Conservation (phyloP, 2,329 filamentous ascomycete genomes). For the Pezicula carpinea region DNA sequence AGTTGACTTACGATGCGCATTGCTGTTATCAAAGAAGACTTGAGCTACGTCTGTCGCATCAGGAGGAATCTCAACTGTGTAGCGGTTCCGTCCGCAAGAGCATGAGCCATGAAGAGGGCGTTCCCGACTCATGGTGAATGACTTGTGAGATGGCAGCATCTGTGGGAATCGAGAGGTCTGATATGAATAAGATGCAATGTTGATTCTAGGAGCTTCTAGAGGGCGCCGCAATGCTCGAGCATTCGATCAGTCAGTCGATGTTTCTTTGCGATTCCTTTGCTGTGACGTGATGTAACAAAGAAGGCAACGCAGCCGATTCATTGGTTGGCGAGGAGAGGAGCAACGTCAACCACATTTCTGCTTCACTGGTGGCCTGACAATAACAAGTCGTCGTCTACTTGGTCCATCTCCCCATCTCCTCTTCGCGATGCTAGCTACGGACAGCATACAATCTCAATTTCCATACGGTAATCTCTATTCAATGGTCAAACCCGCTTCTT, state of each 20-base stretch:
- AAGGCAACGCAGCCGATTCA: neutral
- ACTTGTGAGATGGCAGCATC: neutral
- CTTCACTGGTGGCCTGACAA: too few relatives aligned
- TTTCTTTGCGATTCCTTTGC: neutral
- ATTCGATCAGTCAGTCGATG: neutral
- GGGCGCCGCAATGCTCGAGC: too few relatives aligned
- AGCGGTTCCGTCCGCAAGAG: slow-evolving; percentile 81
- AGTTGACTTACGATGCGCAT: slow-evolving; percentile 60
- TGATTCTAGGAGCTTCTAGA: neutral
- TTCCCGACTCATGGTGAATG: slow-evolving; percentile 37
- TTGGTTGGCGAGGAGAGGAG: slow-evolving; percentile 3
- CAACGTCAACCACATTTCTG: neutral
- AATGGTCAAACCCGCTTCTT: too few relatives aligned
- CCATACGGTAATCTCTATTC: too few relatives aligned
- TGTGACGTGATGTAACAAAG: neutral
- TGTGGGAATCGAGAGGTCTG: neutral
- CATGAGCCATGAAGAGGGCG: slow-evolving; percentile 69
- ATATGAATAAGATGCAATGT: neutral
- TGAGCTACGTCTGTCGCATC: slow-evolving; percentile 51
- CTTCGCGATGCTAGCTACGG: too few relatives aligned
- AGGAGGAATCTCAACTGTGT: slow-evolving; percentile 66
- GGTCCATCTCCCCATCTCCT: too few relatives aligned
- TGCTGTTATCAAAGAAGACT: slow-evolving; percentile 56
- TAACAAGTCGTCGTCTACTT: too few relatives aligned
- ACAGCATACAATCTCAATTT: too few relatives aligned